Evolutionary conservation across 176 grass and related monocot genomes (phyloP).

Genomic region (Aegilops longissima): DNA sequence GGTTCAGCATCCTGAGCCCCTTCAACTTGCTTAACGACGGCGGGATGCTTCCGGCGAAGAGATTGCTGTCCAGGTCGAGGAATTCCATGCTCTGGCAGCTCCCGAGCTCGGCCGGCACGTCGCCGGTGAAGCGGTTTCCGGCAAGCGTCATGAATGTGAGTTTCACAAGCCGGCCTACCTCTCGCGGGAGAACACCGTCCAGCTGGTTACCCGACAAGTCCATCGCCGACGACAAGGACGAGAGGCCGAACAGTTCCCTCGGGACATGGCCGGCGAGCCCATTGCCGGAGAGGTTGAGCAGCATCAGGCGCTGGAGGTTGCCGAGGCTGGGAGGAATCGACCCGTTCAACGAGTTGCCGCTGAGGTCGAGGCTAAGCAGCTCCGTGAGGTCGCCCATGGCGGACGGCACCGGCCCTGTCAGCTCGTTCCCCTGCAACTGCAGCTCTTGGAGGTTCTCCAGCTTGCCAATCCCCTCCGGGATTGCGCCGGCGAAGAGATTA

Average conservation of each 20-base stretch:
- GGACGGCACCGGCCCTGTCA: slow-evolving; percentile 35
- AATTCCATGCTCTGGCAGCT: slow-evolving; percentile 50
- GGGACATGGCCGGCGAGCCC: slow-evolving; percentile 6
- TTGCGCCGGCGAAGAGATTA: slow-evolving; percentile 27
- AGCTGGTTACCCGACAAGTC: slow-evolving; percentile 51
- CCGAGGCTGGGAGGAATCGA: slow-evolving; percentile 28
- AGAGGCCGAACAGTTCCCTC: not conserved
- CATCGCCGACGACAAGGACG: slow-evolving; percentile 1
- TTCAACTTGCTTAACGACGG: slow-evolving; percentile 25
- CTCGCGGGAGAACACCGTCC: slow-evolving; percentile 24
- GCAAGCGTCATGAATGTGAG: slow-evolving; percentile 28
- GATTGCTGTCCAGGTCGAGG: slow-evolving; percentile 41
- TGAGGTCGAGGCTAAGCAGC: slow-evolving; percentile 30
- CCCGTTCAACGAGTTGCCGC: slow-evolving; percentile 1
- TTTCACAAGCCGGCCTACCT: slow-evolving; percentile 29
- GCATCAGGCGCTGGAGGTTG: not conserved
- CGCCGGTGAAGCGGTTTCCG: slow-evolving; percentile 32
- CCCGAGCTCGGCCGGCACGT: slow-evolving; percentile 24
- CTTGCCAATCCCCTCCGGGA: slow-evolving; percentile 39
- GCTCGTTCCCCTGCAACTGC: slow-evolving; percentile 12
- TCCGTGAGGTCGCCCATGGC: slow-evolving; percentile 25
- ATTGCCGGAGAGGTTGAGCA: slow-evolving; percentile 27
- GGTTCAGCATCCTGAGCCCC: slow-evolving; percentile 45
- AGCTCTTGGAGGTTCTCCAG: slow-evolving; percentile 40
- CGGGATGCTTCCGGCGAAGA: slow-evolving; percentile 35